Base-by-base conservation (phyloP, 2,329 filamentous ascomycete genomes). In the Aureobasidium sp. region DNA sequence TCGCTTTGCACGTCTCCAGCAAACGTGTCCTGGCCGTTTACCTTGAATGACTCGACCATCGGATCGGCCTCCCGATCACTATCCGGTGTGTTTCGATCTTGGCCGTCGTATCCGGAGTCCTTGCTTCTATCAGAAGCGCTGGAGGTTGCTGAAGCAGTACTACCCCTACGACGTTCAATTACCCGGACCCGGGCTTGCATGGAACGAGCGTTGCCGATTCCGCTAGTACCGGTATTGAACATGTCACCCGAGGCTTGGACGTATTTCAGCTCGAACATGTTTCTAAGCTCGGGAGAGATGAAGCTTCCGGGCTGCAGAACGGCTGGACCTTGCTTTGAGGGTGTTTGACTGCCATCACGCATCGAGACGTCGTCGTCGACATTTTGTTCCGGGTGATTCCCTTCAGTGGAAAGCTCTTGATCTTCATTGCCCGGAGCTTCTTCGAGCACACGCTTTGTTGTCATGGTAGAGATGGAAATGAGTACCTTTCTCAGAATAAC, bases 321-420 rank as follows among this genome's bases (percentile, higher is more conserved):
- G 69, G 72, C 3, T 78, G 57, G 80, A 24, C 77, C 72, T 59
- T 65, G 30, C n/a, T 29, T n/a, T 10, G 49, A 27, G 14, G 49
- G 49, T n/a, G 49, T 32, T n/a, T 38, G 42, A 8, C 56, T 55
- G 27, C 55, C 53, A 11, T 57, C 56, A 8, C 54, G 48, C 24
- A 53, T 51, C 0, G 86, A 87, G 14, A 98, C 84, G 64, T 96
- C 88, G 5, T 97, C 87, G 63, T 96, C 81, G 57, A 88, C 88
- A 57, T 96, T 90, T 66, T 96, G 91, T 8, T 38, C 41, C n/a
- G 60, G 61, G 29, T 59, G 57, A 35, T 62, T 63, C 16, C 66
- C 63, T 7, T 51, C 44, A 3, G 50, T 24, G 6, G 39, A 16
- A 40, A 17, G 30, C 10, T 29, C 16, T 19, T 27, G 42, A 6